Percentiles rank a stretch among this genome's conserved stretches.
These are phyloP conservation scores for Sutorius eximius DNA, from an alignment of 1,284 basidiomycete species.

Conservation along the genomic window DNA sequence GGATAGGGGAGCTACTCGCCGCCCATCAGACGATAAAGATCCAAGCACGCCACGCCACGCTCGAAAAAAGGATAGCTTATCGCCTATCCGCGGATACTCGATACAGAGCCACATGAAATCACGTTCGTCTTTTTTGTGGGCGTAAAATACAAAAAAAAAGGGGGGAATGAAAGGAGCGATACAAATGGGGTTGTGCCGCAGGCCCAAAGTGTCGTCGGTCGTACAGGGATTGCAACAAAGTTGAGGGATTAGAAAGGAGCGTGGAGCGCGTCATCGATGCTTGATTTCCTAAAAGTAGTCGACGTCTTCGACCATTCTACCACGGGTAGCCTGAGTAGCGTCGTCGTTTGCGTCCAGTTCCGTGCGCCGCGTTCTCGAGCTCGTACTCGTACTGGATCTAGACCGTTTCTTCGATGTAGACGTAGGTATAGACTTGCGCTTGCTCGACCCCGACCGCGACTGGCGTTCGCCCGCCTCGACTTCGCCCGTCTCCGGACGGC, in stretches of 20 bases:
- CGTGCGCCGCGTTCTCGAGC: background rate
- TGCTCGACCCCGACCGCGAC: too few relatives aligned
- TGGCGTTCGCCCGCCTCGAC: too few relatives aligned
- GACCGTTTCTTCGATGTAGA: slow-evolving; percentile 2
- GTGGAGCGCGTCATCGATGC: background rate
- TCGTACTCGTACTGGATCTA: background rate
- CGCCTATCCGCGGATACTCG: background rate
- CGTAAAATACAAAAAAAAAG: slow-evolving; percentile 1
- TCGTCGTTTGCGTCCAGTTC: background rate
- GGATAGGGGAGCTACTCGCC: slow-evolving; percentile 9
- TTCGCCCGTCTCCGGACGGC: slow-evolving; percentile 5
- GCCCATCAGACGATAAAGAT: slow-evolving; percentile 2
- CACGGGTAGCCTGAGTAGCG: background rate
- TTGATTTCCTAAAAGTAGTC: slow-evolving; percentile 25
- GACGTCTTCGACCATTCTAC: slow-evolving; percentile 22
- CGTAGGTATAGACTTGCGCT: slow-evolving; percentile 6
- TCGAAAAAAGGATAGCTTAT: background rate
- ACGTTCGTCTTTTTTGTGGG: background rate
- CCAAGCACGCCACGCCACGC: background rate
- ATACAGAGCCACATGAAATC: slow-evolving; percentile 6
- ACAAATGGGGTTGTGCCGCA: slow-evolving; percentile 8
- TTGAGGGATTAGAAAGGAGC: background rate
- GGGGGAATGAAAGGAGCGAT: slow-evolving; percentile 1
- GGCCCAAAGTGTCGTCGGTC: background rate
- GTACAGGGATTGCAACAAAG: too few relatives aligned